Percentiles rank a stretch among this genome's conserved stretches.
Conservation (phyloP, 495 filamentous ascomycete genomes). For the Choiromyces venosus region DNA sequence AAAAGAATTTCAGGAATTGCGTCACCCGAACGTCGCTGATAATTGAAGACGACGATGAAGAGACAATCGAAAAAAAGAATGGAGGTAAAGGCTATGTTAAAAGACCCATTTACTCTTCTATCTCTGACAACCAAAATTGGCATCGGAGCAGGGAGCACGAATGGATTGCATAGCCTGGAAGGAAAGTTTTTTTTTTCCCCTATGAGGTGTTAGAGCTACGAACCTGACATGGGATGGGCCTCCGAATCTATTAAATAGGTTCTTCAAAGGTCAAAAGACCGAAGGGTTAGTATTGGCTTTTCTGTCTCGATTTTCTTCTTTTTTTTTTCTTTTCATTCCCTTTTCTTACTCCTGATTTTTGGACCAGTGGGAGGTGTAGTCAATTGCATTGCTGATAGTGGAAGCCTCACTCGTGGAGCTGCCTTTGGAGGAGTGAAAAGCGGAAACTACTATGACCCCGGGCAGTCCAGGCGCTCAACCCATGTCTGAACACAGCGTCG, state of each 20-base stretch:
- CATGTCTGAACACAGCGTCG: neutral
- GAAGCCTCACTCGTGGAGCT: conserved; percentile 23
- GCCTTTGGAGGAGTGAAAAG: conserved; percentile 20
- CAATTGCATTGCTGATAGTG: conserved; percentile 18
- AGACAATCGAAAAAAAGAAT: neutral
- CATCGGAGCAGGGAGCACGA: neutral
- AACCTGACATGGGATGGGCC: conserved; percentile 9
- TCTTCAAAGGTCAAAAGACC: neutral
- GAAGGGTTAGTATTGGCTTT: conserved; percentile 10
- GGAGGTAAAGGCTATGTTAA: neutral
- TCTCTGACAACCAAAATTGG: neutral
- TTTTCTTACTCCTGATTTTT: conserved; percentile 7
- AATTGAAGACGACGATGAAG: neutral
- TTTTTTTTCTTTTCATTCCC: neutral
- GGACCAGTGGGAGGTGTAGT: neutral
- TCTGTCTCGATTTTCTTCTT: conserved; percentile 23
- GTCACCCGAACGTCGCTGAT: neutral
- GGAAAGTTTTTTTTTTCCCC: neutral
- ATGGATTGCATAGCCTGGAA: neutral
- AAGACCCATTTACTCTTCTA: neutral
- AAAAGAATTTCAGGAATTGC: conserved; percentile 2
- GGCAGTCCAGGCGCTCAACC: neutral
- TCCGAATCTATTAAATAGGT: conserved; percentile 8
- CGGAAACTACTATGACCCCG: neutral
- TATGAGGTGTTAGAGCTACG: conserved; percentile 17